These are phyloP conservation scores for Phaeolepiota aurea DNA, from an alignment of 768 basidiomycete species.

Conservation along the genomic window DNA sequence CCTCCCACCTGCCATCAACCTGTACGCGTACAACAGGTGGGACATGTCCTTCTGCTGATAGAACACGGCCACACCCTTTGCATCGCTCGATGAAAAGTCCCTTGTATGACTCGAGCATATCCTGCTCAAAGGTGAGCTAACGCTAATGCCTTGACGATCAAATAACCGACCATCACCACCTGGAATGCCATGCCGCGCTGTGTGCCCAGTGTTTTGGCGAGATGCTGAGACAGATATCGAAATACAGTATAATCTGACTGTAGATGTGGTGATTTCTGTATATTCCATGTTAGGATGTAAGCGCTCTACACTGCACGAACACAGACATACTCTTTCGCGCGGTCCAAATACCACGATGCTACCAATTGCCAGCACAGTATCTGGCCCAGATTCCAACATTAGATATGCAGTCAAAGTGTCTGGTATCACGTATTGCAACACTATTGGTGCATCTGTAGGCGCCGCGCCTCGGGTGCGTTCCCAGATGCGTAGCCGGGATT, in stretches of 20 bases:
- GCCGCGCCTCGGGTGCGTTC: conserved; percentile 20
- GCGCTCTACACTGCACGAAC: not conserved
- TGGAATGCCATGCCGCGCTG: conserved; percentile 47
- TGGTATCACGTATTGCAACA: conserved; percentile 51
- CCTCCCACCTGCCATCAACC: conserved; percentile 28
- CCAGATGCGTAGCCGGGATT: conserved; percentile 49
- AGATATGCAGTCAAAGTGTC: conserved; percentile 66
- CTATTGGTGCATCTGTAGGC: conserved; percentile 20
- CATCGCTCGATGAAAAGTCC: conserved; percentile 59
- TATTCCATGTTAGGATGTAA: conserved; percentile 2
- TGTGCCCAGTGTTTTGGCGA: conserved; percentile 49
- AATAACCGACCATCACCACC: conserved; percentile 34
- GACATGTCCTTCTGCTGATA: conserved; percentile 62
- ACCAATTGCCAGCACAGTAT: conserved; percentile 41
- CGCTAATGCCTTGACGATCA: conserved; percentile 2
- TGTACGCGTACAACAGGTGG: conserved; percentile 21
- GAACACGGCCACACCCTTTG: conserved; percentile 50
- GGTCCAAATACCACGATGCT: conserved; percentile 66
- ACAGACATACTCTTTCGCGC: conserved; percentile 51
- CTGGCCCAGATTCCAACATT: conserved; percentile 30
- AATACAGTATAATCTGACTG: conserved; percentile 62
- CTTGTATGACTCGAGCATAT: conserved; percentile 46
- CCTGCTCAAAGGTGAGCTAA: conserved; percentile 21
- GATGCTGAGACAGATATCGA: conserved; percentile 57
- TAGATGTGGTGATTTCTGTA: conserved; percentile 58